phyloP scores from a whole-genome alignment of 1,284 basidiomycete species.

The Melampsora abietis-canadensis region DNA sequence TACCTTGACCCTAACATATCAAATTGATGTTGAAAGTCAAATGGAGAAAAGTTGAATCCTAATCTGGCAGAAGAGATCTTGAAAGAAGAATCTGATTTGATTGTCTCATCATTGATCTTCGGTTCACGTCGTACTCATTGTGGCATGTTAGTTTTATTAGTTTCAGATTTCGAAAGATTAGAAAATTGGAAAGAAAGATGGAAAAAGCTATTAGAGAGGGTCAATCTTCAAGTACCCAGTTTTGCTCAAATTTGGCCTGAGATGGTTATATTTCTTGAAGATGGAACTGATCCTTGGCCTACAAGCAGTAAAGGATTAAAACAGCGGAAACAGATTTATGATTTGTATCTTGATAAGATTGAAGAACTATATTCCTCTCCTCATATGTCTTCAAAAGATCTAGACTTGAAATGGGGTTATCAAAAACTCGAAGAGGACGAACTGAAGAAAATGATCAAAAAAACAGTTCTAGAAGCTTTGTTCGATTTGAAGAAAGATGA shows the following conservation, averaged over 20 bases:
- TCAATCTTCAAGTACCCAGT: constrained; percentile 12
- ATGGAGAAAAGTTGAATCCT: constrained; percentile 52
- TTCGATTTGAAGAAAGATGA: constrained; percentile 46
- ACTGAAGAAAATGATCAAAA: constrained; percentile 51
- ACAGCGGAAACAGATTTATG: neutral
- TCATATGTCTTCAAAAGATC: neutral
- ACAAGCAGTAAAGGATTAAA: neutral
- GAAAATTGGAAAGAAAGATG: constrained; percentile 39
- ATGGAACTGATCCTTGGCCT: neutral
- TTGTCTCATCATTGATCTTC: constrained; percentile 56
- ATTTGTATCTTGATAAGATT: neutral
- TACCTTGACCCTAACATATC: neutral
- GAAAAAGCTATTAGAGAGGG: neutral
- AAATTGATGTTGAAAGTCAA: constrained; percentile 42
- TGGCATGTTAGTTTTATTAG: neutral
- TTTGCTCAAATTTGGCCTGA: constrained; percentile 7
- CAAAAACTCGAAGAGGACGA: neutral
- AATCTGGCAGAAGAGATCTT: constrained; percentile 3
- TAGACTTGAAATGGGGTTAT: neutral
- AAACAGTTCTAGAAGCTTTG: constrained; percentile 41
- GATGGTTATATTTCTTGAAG: neutral
- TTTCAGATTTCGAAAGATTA: constrained; percentile 52
- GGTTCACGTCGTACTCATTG: neutral
- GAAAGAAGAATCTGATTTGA: constrained; percentile 56
- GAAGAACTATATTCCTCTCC: neutral